Percentiles rank a stretch among this genome's conserved stretches.
Evolutionary conservation across 805 yeast genomes (phyloP).

Genomic region (Lipomyces yamanashiensis): DNA sequence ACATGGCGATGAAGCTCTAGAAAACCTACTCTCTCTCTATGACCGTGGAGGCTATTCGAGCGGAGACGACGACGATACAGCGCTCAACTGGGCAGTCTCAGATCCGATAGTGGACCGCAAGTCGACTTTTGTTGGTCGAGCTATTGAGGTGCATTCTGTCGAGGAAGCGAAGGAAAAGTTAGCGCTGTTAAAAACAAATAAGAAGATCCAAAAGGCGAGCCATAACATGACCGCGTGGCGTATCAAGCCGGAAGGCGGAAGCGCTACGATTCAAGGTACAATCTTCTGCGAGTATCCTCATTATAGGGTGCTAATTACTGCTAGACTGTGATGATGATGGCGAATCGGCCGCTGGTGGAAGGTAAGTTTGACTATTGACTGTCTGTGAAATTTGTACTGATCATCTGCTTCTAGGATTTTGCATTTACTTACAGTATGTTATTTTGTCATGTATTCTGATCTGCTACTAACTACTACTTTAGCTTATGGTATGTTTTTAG

Average conservation of each 20-base stretch:
- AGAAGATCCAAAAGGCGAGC: slow-evolving; percentile 65
- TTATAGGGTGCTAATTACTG: not conserved
- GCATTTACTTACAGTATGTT: slow-evolving; percentile 38
- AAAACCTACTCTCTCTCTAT: not conserved
- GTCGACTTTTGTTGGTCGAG: slow-evolving; percentile 82
- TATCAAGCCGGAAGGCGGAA: slow-evolving; percentile 56
- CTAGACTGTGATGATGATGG: slow-evolving; percentile 94
- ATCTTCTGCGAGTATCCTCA: not conserved
- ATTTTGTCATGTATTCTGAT: not conserved
- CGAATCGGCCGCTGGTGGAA: slow-evolving; percentile 94
- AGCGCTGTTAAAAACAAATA: slow-evolving; percentile 53
- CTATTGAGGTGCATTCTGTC: slow-evolving; percentile 63
- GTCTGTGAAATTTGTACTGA: too few species aligned
- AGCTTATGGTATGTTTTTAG: slow-evolving; percentile 31
- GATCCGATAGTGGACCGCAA: slow-evolving; percentile 83
- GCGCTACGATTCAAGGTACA: slow-evolving; percentile 57
- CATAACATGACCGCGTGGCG: slow-evolving; percentile 92
- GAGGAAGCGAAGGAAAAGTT: slow-evolving; percentile 66
- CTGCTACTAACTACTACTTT: not conserved
- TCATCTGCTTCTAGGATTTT: slow-evolving; percentile 22
- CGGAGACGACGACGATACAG: slow-evolving; percentile 23
- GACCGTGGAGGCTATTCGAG: slow-evolving; percentile 14
- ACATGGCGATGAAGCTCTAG: slow-evolving; percentile 33
- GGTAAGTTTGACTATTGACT: slow-evolving; percentile 43
- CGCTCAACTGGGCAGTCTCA: slow-evolving; percentile 67